These are phyloP conservation scores for Candida methanosorbosa DNA, from an alignment of 805 yeast species.

Conservation along the genomic window DNA sequence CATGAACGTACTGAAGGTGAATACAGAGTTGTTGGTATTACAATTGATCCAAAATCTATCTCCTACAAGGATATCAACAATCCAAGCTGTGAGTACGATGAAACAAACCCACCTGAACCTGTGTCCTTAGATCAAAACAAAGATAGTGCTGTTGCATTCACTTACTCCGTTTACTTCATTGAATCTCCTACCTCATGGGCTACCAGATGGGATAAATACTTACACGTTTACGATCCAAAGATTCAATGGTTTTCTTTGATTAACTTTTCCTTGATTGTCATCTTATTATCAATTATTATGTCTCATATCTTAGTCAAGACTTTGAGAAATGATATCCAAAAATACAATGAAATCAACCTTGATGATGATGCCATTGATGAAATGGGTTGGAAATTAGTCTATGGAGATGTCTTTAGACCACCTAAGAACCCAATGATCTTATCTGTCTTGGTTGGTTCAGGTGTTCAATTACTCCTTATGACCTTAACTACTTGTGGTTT, in stretches of 20 bases:
- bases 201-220: slow-evolving; percentile 96
- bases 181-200: slow-evolving; percentile 84
- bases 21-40: slow-evolving; percentile 86
- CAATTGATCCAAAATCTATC: slow-evolving; percentile 60
- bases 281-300: slow-evolving; percentile 68
- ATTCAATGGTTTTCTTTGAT: slow-evolving; percentile 94
- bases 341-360: slow-evolving; percentile 82
- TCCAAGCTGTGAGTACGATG: slow-evolving; percentile 12
- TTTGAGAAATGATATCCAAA: slow-evolving; percentile 73
- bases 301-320: slow-evolving; percentile 73
- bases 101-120: slow-evolving; percentile 26
- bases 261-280: slow-evolving; percentile 76
- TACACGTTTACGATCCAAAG: slow-evolving; percentile 85
- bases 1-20: slow-evolving; percentile 62
- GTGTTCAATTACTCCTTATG: slow-evolving; percentile 78
- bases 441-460: slow-evolving; percentile 82
- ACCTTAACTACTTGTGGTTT: slow-evolving; percentile 60
- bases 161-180: slow-evolving; percentile 75
- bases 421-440: slow-evolving; percentile 64
- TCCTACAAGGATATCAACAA: slow-evolving; percentile 8
- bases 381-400: slow-evolving; percentile 93
- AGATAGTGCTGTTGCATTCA: slow-evolving; percentile 56
- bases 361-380: slow-evolving; percentile 87
- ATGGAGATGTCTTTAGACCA: slow-evolving; percentile 90
- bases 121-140: slow-evolving; percentile 40